Conservation (phyloP, 352 stramenopile genomes). For the Phytophthora quininea region DNA sequence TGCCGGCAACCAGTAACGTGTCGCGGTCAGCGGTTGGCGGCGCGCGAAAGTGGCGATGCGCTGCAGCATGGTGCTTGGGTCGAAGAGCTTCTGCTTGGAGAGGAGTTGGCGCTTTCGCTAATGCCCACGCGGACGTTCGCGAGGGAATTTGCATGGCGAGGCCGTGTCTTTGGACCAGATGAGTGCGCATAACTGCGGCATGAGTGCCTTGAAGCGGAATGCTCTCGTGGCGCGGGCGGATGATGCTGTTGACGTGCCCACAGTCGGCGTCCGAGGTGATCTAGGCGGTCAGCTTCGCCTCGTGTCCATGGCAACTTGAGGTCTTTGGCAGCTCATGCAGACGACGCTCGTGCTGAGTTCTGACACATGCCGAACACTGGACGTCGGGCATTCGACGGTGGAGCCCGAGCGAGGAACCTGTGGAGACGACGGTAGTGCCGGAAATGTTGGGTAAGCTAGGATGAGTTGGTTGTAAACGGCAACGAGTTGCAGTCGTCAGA, state of each 20-base stretch:
- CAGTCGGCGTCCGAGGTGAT: background rate
- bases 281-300: background rate
- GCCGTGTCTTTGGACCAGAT: constrained; percentile 2
- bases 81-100: background rate
- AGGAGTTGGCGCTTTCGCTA: constrained; percentile 10
- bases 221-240: background rate
- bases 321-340: background rate
- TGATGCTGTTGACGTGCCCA: background rate
- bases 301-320: background rate
- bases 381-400: too few species aligned
- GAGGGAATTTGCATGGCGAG: background rate
- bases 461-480: too few species aligned
- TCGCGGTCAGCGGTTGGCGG: constrained; percentile 9
- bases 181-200: background rate
- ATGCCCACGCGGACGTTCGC: constrained; percentile 4
- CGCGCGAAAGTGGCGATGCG: constrained; percentile 16
- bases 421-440: too few species aligned
- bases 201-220: background rate
- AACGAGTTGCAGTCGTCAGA: too few species aligned
- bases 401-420: too few species aligned
- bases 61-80: constrained; percentile 14
- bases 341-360: background rate
- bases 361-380: too few species aligned
- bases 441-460: too few species aligned
- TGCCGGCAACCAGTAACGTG: constrained; percentile 15